These are phyloP conservation scores for Pythium myriotylum DNA, from an alignment of 352 stramenopile species.

Conservation along the genomic window DNA sequence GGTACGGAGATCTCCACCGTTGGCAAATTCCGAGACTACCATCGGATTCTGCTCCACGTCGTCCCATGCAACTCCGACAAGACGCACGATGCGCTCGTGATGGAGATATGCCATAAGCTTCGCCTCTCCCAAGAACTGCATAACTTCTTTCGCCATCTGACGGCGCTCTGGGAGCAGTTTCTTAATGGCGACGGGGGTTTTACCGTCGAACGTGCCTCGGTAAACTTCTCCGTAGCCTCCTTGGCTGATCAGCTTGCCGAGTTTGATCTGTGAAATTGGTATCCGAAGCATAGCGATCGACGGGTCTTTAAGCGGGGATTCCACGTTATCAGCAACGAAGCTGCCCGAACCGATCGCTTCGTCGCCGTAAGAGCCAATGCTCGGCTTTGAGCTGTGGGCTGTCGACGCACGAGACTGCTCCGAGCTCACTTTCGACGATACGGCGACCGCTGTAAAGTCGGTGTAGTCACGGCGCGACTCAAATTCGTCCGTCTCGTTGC, in stretches of 20 bases:
- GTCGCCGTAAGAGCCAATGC: constrained; percentile 1
- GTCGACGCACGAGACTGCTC: constrained; percentile 11
- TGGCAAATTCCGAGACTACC: constrained; percentile 44
- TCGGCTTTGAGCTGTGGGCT: constrained; percentile 8
- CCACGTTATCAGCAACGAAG: neutral
- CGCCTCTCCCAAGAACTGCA: constrained; percentile 25
- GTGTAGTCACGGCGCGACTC: constrained; percentile 2
- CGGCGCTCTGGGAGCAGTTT: constrained; percentile 4
- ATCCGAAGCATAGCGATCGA: neutral
- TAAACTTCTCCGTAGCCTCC: constrained; percentile 1
- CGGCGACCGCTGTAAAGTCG: constrained; percentile 11
- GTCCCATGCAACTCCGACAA: constrained; percentile 47
- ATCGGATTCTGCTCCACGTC: constrained; percentile 28
- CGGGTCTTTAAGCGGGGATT: neutral
- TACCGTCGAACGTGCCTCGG: constrained; percentile 1
- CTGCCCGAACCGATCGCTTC: neutral
- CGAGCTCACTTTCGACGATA: constrained; percentile 14
- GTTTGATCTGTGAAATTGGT: too few relatives aligned
- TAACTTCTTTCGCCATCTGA: neutral
- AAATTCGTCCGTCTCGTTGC: constrained; percentile 10
- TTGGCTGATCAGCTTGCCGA: constrained; percentile 6
- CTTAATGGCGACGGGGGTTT: constrained; percentile 8
- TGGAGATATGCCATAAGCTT: constrained; percentile 33
- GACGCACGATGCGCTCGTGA: constrained; percentile 43
- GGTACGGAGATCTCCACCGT: constrained; percentile 40